Conservation (phyloP, 371 early-diverging fungal species). For the Umbelopsis sp. region DNA sequence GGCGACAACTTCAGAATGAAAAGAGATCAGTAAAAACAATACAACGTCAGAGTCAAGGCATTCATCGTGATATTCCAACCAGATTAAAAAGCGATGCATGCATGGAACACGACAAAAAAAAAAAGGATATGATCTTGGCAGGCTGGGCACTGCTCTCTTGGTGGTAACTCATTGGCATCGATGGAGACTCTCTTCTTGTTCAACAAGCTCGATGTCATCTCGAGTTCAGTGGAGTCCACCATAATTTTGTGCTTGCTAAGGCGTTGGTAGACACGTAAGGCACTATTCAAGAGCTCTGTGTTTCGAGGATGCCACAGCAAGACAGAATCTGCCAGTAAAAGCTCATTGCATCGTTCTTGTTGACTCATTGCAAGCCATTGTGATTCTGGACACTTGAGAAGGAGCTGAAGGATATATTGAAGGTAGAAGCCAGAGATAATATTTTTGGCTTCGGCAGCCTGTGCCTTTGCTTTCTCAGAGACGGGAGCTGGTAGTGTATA, state of each 20-base stretch:
- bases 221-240: neutral
- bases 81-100: too few relatives aligned
- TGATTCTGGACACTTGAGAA: too few relatives aligned
- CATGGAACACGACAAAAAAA: neutral
- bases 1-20: neutral
- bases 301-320: neutral
- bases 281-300: neutral
- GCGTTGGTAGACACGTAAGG: neutral
- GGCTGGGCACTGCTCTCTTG: constrained; percentile 2
- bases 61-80: neutral
- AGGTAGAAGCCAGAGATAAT: too few relatives aligned
- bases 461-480: too few relatives aligned
- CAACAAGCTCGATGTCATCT: neutral
- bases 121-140: constrained; percentile 4
- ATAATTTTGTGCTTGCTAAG: neutral
- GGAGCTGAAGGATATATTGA: too few relatives aligned
- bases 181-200: neutral
- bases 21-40: neutral
- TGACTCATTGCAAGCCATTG: too few relatives aligned
- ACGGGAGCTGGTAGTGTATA: neutral
- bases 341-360: neutral
- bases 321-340: neutral
- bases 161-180: neutral
- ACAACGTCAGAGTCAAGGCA: neutral
- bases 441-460: too few relatives aligned